Conservation (phyloP, 2,329 filamentous ascomycete species). For the Colletotrichum tabaci region DNA sequence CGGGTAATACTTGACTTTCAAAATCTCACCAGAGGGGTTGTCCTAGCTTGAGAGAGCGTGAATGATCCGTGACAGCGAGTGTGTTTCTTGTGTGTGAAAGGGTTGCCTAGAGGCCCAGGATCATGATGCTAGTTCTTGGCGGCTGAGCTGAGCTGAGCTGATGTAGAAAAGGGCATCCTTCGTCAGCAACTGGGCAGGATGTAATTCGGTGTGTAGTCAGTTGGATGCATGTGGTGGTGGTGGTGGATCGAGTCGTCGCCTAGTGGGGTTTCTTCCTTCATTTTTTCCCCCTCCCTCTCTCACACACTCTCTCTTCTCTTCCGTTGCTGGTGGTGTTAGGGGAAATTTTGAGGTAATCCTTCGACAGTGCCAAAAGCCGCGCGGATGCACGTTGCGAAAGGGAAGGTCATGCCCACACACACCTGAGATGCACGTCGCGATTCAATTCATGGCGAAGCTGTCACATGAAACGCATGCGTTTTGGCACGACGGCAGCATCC, state of each 20-base stretch:
- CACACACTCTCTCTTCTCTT: background rate
- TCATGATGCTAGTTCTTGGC: conserved; percentile 38
- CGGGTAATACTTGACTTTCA: conserved; percentile 19
- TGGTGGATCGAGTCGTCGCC: conserved; percentile 39
- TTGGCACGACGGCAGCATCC: background rate
- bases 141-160: conserved; percentile 39
- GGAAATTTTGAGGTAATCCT: conserved; percentile 33
- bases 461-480: conserved; percentile 25
- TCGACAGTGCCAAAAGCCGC: conserved; percentile 25
- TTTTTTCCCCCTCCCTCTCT: background rate
- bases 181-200: conserved; percentile 20
- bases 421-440: conserved; percentile 12
- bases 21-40: conserved; percentile 34
- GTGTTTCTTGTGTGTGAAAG: conserved; percentile 24
- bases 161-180: conserved; percentile 21
- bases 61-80: background rate
- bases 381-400: conserved; percentile 19
- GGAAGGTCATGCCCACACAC: background rate
- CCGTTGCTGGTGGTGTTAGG: background rate
- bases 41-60: conserved; percentile 4
- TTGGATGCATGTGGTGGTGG: background rate
- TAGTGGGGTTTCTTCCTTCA: conserved; percentile 27
- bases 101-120: conserved; percentile 36
- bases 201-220: background rate
- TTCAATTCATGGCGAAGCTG: background rate